phyloP scores from a whole-genome alignment of 345 rosid genomes.

The Chamaenerion angustifolium region DNA sequence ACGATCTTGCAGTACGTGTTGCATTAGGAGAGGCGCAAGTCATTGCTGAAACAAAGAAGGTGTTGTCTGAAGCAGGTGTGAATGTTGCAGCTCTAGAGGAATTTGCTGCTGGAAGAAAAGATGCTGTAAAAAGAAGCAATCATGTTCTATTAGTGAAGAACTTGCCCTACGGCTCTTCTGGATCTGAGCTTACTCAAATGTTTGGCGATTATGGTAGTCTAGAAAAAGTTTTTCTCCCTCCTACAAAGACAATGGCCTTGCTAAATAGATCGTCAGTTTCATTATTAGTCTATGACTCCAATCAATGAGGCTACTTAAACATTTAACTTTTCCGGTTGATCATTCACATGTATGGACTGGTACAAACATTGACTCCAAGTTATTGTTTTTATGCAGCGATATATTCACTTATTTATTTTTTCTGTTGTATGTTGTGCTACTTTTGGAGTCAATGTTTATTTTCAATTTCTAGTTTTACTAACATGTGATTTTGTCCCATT shows the following conservation, averaged over 20 bases:
- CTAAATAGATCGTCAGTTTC: background rate
- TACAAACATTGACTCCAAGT: no score
- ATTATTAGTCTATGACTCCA: background rate
- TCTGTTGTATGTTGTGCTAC: no score
- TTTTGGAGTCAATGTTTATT: no score
- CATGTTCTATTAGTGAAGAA: slow-evolving; percentile 77
- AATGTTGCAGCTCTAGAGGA: slow-evolving; percentile 62
- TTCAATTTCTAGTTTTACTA: no score
- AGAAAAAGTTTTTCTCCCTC: slow-evolving; percentile 75
- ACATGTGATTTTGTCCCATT: background rate
- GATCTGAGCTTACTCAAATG: slow-evolving; percentile 64
- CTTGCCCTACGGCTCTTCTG: slow-evolving; percentile 83
- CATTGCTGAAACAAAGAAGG: slow-evolving; percentile 76
- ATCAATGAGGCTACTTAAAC: no score
- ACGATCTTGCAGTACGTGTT: slow-evolving; percentile 90
- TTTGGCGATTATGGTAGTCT: slow-evolving; percentile 76
- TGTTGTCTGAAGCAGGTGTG: slow-evolving; percentile 69
- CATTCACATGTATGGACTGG: no score
- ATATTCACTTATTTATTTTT: no score
- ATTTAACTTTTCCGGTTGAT: no score
- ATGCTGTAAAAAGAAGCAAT: slow-evolving; percentile 62
- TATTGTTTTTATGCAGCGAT: no score
- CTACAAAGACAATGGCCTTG: slow-evolving; percentile 71
- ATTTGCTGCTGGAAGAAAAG: slow-evolving; percentile 43
- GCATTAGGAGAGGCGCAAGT: slow-evolving; percentile 98